Conservation (phyloP, 768 basidiomycete species). For the Boletus rubescentipes region DNA sequence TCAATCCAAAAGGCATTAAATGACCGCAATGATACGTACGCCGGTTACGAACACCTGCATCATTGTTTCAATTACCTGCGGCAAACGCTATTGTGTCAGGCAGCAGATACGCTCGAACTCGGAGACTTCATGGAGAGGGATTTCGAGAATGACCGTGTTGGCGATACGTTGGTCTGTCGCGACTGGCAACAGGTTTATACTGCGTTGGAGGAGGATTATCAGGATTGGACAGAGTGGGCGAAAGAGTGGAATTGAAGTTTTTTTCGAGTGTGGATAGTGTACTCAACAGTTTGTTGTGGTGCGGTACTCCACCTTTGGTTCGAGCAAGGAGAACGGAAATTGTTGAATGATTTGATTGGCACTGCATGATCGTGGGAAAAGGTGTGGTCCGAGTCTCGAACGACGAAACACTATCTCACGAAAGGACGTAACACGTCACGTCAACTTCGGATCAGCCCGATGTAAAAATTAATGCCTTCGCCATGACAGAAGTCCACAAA, state of each 20-base stretch:
- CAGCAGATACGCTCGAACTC: conserved; percentile 8
- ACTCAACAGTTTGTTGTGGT: no score
- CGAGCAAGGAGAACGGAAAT: no score
- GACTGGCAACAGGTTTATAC: conserved; percentile 3
- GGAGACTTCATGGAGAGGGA: conserved; percentile 9
- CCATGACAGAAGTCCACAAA: no score
- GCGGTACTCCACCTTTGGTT: no score
- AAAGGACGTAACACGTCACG: no score
- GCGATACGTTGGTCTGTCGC: conserved; percentile 3
- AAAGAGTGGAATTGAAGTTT: conserved; percentile 4
- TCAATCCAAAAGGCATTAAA: conserved; percentile 12
- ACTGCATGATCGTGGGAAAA: no score
- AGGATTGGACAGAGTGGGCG: conserved; percentile 1
- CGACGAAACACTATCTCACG: no score
- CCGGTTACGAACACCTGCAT: conserved; percentile 8
- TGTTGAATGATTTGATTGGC: no score
- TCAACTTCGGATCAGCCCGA: no score
- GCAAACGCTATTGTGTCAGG: conserved; percentile 13
- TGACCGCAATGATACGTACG: conserved; percentile 8
- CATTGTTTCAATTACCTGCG: conserved; percentile 16
- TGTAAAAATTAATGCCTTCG: no score
- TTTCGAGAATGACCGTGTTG: conserved; percentile 4
- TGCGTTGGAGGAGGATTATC: conserved; percentile 1
- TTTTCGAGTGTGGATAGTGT: conserved; percentile 5
- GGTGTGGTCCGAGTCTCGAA: no score